phyloP scores from a whole-genome alignment of 441 rosid species.

The Aleurites moluccanus region DNA sequence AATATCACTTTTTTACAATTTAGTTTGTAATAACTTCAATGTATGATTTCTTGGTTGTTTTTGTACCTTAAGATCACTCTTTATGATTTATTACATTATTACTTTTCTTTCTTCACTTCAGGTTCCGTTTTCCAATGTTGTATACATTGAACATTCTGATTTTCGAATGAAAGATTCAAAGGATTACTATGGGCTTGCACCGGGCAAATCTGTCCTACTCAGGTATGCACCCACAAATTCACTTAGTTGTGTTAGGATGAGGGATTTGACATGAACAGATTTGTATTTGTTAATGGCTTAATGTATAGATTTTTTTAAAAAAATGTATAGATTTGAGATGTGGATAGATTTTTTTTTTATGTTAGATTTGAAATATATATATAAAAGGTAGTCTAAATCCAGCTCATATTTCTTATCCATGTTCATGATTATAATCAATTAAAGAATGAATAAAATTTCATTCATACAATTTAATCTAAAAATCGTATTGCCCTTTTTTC shows the following conservation, averaged over 20 bases:
- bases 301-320: too few species aligned
- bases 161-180: conserved; percentile 92
- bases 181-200: conserved; percentile 94
- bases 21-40: neutral
- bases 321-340: too few species aligned
- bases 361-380: neutral
- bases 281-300: neutral
- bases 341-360: neutral
- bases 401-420: neutral
- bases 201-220: conserved; percentile 82
- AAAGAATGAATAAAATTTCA: neutral
- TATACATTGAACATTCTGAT: conserved; percentile 84
- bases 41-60: neutral
- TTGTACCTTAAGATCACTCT: neutral
- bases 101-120: conserved; percentile 24
- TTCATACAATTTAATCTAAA: neutral
- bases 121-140: conserved; percentile 82
- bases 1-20: neutral
- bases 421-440: neutral
- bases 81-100: neutral
- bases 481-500: too few species aligned
- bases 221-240: conserved; percentile 41
- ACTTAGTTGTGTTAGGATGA: neutral
- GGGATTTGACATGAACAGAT: neutral
- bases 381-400: neutral